Evolutionary conservation across 2,329 filamentous ascomycete genomes (phyloP).

Genomic region (Verticillium tricorpus): DNA sequence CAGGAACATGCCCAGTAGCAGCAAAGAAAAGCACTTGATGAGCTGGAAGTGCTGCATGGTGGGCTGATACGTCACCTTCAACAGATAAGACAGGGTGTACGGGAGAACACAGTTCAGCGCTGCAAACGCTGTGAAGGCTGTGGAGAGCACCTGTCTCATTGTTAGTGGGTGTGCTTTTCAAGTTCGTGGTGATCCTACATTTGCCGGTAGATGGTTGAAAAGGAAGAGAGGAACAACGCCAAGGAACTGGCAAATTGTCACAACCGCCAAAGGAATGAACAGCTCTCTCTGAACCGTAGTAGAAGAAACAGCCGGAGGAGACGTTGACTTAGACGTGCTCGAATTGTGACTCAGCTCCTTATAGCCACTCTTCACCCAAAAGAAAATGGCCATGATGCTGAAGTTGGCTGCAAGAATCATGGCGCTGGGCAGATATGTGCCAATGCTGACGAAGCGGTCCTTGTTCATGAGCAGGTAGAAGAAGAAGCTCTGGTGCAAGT

Average conservation of each 20-base stretch:
- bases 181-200: conserved; percentile 42
- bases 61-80: conserved; percentile 47
- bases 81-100: conserved; percentile 47
- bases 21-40: conserved; percentile 86
- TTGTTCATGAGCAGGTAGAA: conserved; percentile 93
- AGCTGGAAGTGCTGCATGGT: conserved; percentile 69
- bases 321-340: neutral
- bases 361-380: conserved; percentile 88
- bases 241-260: conserved; percentile 68
- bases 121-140: conserved; percentile 55
- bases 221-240: conserved; percentile 77
- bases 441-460: conserved; percentile 94
- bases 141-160: conserved; percentile 22
- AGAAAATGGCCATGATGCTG: conserved; percentile 86
- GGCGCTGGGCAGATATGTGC: conserved; percentile 94
- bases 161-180: neutral
- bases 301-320: conserved; percentile 2
- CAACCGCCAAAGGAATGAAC: conserved; percentile 68
- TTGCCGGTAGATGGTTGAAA: conserved; percentile 70
- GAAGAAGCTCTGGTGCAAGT: conserved; percentile 98
- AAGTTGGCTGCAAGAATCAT: conserved; percentile 96
- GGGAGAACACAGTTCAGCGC: conserved; percentile 53
- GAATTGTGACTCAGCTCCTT: conserved; percentile 13
- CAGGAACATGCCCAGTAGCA: conserved; percentile 86
- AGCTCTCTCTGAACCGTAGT: conserved; percentile 55